Evolutionary conservation across 2,329 filamentous ascomycete species (phyloP).

Genomic region (Sporothrix pallida): DNA sequence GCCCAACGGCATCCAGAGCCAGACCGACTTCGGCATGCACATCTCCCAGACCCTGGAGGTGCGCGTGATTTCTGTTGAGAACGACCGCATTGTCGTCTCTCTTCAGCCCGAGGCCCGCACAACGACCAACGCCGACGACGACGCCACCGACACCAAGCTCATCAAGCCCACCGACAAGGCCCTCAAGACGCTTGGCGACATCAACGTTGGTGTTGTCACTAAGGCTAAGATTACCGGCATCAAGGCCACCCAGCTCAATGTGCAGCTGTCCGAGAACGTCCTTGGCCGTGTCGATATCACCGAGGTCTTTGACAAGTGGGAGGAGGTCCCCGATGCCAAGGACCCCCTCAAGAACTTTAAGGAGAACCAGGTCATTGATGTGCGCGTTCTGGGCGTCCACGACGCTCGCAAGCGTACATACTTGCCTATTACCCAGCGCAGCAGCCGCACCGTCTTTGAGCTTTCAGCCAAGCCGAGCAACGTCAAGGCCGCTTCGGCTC

Average conservation of each 20-base stretch:
- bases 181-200: slow-evolving; percentile 70
- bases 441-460: slow-evolving; percentile 82
- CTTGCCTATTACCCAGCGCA: slow-evolving; percentile 85
- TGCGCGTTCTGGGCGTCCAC: slow-evolving; percentile 83
- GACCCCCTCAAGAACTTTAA: slow-evolving; percentile 77
- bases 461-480: slow-evolving; percentile 80
- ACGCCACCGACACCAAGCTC: slow-evolving; percentile 8
- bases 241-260: slow-evolving; percentile 91
- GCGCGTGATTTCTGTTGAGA: slow-evolving; percentile 74
- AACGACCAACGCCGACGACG: slow-evolving; percentile 36
- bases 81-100: slow-evolving; percentile 68
- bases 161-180: slow-evolving; percentile 64
- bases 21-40: slow-evolving; percentile 76
- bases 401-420: slow-evolving; percentile 90
- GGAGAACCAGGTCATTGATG: slow-evolving; percentile 71
- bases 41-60: slow-evolving; percentile 77
- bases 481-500: slow-evolving; percentile 52
- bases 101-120: slow-evolving; percentile 54
- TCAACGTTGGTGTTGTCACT: slow-evolving; percentile 72
- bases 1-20: slow-evolving; percentile 68
- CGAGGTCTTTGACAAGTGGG: slow-evolving; percentile 86
- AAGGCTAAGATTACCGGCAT: slow-evolving; percentile 82
- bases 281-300: slow-evolving; percentile 94
- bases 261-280: slow-evolving; percentile 82
- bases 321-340: slow-evolving; percentile 83